phyloP scores from a whole-genome alignment of 169 alveolate species.

The Amoebophrya sp. region DNA sequence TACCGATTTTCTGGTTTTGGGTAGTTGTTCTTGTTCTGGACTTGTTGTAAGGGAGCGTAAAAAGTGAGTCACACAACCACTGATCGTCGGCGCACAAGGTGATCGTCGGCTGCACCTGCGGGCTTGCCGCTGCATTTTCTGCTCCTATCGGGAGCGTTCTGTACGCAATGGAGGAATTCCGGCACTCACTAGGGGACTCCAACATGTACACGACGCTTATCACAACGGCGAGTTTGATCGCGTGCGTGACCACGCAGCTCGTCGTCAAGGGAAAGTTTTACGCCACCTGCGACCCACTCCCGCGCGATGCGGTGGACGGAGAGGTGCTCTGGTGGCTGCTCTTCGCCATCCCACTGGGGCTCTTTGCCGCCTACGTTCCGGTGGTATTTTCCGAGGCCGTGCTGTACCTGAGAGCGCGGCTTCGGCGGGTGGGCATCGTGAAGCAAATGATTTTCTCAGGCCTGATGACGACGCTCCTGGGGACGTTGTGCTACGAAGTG shows the following conservation, averaged over 20 bases:
- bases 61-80: too few species aligned
- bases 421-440: background rate
- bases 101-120: background rate
- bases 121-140: background rate
- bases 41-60: too few species aligned
- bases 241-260: background rate
- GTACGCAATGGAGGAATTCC: background rate
- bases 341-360: background rate
- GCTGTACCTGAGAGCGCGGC: background rate
- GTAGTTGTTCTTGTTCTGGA: too few species aligned
- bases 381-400: background rate
- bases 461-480: background rate
- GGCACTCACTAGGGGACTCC: background rate
- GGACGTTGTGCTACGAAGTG: background rate
- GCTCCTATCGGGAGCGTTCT: background rate
- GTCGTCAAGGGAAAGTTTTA: background rate
- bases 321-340: background rate
- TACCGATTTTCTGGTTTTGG: too few species aligned
- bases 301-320: background rate
- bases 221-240: background rate
- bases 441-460: background rate
- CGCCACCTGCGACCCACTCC: background rate
- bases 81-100: too few species aligned
- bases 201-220: background rate
- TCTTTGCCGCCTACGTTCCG: background rate